Base-by-base conservation (phyloP, 1,284 basidiomycete genomes). In the Puccinia horiana region DNA sequence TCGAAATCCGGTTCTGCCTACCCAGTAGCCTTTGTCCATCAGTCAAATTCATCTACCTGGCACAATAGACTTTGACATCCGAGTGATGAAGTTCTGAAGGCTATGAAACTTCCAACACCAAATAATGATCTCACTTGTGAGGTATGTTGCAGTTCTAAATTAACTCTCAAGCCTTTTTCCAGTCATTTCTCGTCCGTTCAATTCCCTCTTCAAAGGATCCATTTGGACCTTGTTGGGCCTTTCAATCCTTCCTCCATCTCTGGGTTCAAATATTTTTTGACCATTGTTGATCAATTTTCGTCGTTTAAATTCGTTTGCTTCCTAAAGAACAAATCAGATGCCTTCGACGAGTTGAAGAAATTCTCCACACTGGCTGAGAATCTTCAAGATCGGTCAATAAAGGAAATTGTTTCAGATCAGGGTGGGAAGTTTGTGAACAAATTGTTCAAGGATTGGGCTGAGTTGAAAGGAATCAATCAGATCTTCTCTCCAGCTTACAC, bases 361-460 rank as follows among this genome's bases (percentile, higher is more conserved):
- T 23, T 70, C 35, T 3, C 16, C 2, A 44, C 8, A 4, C 67
- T 70, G 1, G 2, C 44, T 42, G 67, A 70, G n/a, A 70, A 70
- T 20, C 8, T 47, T 72, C 42, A 29, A 12, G 14, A 58, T 58
- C 4, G 8, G 8, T 5, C 23, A 9, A 29, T 58, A 18, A 58
- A 58, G n/a, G 56, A 58, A 14, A 29, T 58, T 58, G 56, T 58
- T 6, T 58, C 14, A 14, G 49, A 72, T 47, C 23, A 18, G 84
- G 81, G 54, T 85, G 85, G 85, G 1, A 84, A 88, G 84, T 86
- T 85, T 81, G 74, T 82, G 12, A 35, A n/a, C 16, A 54, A 54
- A 4, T 2, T 4, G 23, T 52, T 74, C 20, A 23, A 54, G 32
- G 37, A 52, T 32, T 58, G 8, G 23, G 5, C 12, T 6, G 42